Conservation (phyloP, 345 rosid genomes). For the Pistacia atlantica region DNA sequence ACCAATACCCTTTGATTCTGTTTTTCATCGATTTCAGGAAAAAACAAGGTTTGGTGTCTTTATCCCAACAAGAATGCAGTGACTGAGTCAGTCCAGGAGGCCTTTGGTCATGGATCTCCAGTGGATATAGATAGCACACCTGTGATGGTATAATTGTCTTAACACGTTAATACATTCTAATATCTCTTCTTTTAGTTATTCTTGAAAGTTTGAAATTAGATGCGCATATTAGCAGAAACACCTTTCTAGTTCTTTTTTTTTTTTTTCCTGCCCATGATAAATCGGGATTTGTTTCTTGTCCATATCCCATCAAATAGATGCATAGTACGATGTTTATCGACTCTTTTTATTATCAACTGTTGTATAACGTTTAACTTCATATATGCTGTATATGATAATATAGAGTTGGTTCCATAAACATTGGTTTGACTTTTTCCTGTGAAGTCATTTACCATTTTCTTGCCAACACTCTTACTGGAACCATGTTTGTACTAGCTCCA, state of each 20-base stretch:
- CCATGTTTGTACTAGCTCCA: background rate
- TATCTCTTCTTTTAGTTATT: background rate
- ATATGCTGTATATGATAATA: too few species aligned
- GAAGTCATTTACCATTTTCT: background rate
- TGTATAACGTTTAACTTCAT: background rate
- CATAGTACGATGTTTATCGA: background rate
- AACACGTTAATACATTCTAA: background rate
- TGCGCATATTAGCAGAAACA: constrained; percentile 6
- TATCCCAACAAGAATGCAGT: constrained; percentile 80
- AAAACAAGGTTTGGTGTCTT: constrained; percentile 77
- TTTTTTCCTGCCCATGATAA: background rate
- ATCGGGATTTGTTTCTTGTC: background rate
- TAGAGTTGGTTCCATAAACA: too few species aligned
- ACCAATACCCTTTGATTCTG: background rate
- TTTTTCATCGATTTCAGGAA: constrained; percentile 51
- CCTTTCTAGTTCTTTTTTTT: constrained; percentile 3
- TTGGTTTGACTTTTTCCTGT: too few species aligned
- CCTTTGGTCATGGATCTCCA: constrained; percentile 40
- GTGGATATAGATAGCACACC: constrained; percentile 33
- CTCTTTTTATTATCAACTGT: background rate
- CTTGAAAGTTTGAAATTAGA: background rate
- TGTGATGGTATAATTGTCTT: constrained; percentile 34
- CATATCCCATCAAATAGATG: constrained; percentile 1
- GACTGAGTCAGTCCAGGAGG: constrained; percentile 56
- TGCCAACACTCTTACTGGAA: background rate